Evolutionary conservation across 805 yeast genomes (phyloP), one percentile per base, ranked within the genome.

Genomic region (Pichia nanzhaoensis): DNA sequence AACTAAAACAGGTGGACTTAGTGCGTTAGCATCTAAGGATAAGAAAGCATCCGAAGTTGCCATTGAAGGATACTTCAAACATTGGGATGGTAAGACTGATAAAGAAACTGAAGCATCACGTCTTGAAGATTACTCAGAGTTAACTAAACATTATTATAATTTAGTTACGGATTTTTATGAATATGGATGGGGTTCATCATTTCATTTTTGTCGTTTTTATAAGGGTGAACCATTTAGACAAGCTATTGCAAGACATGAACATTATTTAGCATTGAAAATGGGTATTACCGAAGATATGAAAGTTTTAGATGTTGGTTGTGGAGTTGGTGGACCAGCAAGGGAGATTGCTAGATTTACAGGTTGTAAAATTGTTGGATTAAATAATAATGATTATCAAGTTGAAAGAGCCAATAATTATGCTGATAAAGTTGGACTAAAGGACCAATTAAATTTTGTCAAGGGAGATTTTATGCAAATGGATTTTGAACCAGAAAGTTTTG

Each of bases 381-480:
- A 91, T 74, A 91, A 93, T 75, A 93, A 93, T 65, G 99, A 93
- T 69, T 93, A 93, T 72, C 95, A 93, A 74, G 84, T 91, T 58
- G 90, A 82, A 61, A 86, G 95, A 65, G 98, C 95, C 48, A 84
- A 78, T 64, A 74, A 76, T 67, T 87, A 88, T 66, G 86, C 98
- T 45, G 64, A 75, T 58, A 72, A 70, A 52, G 70, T 70, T 62
- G 74, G 80, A 24, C 69, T 93, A 61, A 80, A 75, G 53, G 74
- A 85, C 63, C 82, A 88, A 70, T 73, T 91, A 61, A 73, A 80
- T 22, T 85, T 85, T 59, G 96, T 89, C 56, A 91, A 91, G 71
- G 99, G 99, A 59, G 99, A 91, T 68, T 91, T 91, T 74, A 93
- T 91, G 99, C 93, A 91, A 67, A 87, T 91, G 96, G 97, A 91